These are phyloP conservation scores for Dioscorea zingiberensis DNA, from an alignment of 106 monocot species.

Conservation along the genomic window DNA sequence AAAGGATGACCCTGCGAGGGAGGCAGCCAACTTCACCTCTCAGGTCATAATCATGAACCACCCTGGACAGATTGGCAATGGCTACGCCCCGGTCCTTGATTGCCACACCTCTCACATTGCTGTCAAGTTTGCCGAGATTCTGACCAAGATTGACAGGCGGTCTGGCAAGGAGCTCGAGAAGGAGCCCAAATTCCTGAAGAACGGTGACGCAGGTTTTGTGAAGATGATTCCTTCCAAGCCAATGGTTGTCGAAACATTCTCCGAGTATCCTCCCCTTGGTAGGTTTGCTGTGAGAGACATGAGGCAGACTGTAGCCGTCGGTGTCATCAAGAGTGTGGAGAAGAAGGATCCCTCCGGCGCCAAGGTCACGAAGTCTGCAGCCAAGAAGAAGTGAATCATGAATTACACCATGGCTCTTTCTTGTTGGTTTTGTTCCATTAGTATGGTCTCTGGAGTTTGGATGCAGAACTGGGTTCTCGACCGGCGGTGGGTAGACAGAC, in stretches of 20 bases:
- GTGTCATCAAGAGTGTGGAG: conserved; percentile 21
- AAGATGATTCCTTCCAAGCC: conserved; percentile 28
- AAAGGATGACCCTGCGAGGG: conserved; percentile 24
- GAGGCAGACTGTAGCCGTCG: conserved; percentile 23
- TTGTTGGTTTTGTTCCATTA: no score
- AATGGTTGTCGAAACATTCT: conserved; percentile 24
- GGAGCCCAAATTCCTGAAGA: conserved; percentile 26
- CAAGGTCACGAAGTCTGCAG: conserved; percentile 25
- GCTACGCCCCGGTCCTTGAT: conserved; percentile 21
- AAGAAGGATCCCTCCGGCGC: conserved; percentile 25
- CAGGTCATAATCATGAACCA: conserved; percentile 31
- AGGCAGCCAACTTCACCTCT: conserved; percentile 22
- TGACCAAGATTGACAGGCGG: conserved; percentile 23
- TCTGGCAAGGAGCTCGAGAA: conserved; percentile 26
- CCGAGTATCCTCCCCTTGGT: conserved; percentile 24
- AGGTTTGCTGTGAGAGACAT: conserved; percentile 30
- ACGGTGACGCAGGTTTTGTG: conserved; percentile 23
- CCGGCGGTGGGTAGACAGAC: no score
- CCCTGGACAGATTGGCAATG: conserved; percentile 25
- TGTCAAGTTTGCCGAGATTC: conserved; percentile 19
- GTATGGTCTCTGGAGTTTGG: no score
- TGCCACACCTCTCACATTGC: conserved; percentile 27
- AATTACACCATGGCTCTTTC: no score
- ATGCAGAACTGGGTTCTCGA: no score
- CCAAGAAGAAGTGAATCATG: conserved; percentile 17